Percentiles rank a stretch among this genome's conserved stretches.
Evolutionary conservation across 2,329 filamentous ascomycete species (phyloP).

Genomic region (Fusarium sacchari): DNA sequence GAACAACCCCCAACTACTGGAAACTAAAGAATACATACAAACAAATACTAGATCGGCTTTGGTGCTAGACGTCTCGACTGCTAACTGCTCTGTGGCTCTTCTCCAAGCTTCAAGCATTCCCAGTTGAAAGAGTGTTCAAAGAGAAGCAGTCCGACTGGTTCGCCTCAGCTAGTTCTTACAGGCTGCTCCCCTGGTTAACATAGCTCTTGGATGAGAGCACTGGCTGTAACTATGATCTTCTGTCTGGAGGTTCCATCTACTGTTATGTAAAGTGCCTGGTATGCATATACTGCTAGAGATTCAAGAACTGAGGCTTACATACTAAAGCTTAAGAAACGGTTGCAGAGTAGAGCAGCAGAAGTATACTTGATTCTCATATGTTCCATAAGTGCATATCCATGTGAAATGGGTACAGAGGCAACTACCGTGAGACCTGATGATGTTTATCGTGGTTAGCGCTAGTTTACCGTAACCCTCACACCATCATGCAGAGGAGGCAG

Average conservation of each 20-base stretch:
- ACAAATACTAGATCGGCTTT: constrained; percentile 17
- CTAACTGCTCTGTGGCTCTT: constrained; percentile 10
- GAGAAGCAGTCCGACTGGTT: constrained; percentile 28
- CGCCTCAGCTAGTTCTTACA: constrained; percentile 25
- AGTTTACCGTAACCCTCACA: not conserved
- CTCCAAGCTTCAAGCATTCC: constrained; percentile 22
- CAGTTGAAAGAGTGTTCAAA: constrained; percentile 28
- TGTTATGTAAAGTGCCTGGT: constrained; percentile 5
- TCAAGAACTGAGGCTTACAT: constrained; percentile 15
- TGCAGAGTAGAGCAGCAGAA: not conserved
- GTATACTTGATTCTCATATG: rapidly evolving
- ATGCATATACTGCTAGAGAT: not conserved
- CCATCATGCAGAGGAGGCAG: not conserved
- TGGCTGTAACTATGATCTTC: constrained; percentile 10
- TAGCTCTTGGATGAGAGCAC: constrained; percentile 16
- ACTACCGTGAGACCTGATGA: not conserved
- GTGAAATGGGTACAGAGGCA: not conserved
- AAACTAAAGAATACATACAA: not conserved
- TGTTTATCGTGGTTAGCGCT: not conserved
- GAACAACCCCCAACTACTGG: not conserved
- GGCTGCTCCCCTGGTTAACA: constrained; percentile 27
- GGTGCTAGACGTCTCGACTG: constrained; percentile 11
- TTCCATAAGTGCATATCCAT: not conserved
- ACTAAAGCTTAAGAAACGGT: not conserved
- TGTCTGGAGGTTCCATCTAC: constrained; percentile 10